Conservation (phyloP, 306 rosid genomes). For the Lotus japonicus region DNA sequence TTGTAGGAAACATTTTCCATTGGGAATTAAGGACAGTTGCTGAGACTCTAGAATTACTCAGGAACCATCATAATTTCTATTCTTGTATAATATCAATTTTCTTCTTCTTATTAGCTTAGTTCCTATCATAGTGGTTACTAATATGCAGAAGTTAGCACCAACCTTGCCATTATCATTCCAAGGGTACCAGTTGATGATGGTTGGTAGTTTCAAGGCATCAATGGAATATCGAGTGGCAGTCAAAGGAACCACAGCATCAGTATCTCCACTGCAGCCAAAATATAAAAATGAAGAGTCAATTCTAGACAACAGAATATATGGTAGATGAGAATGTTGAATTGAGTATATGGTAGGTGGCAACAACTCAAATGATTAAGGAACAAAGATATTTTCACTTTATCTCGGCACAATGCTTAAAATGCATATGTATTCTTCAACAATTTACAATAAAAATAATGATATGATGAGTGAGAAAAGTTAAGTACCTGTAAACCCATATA, state of each 20-base stretch:
- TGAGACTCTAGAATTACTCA: too few relatives aligned
- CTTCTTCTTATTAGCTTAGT: too few relatives aligned
- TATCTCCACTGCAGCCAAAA: slow-evolving; percentile 65
- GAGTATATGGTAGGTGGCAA: not conserved
- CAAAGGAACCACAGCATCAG: slow-evolving; percentile 83
- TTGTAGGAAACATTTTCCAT: too few relatives aligned
- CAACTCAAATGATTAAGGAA: not conserved
- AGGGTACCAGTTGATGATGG: slow-evolving; percentile 74
- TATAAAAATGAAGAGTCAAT: not conserved
- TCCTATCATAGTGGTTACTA: too few relatives aligned
- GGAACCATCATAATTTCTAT: too few relatives aligned
- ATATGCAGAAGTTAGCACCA: slow-evolving; percentile 27
- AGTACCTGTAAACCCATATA: slow-evolving; percentile 90
- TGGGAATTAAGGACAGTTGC: too few relatives aligned
- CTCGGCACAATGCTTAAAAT: too few relatives aligned
- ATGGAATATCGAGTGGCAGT: slow-evolving; percentile 89
- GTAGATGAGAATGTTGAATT: not conserved
- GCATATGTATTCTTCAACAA: not conserved
- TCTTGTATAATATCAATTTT: too few relatives aligned
- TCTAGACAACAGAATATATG: not conserved
- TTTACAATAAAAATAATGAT: not conserved
- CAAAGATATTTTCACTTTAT: not conserved
- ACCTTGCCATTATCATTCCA: slow-evolving; percentile 90
- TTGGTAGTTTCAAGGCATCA: slow-evolving; percentile 76
- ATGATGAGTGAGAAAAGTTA: not conserved